These are phyloP conservation scores for Saccharomycopsis crataegensis DNA, from an alignment of 1,139 yeast species.

Conservation along the genomic window DNA sequence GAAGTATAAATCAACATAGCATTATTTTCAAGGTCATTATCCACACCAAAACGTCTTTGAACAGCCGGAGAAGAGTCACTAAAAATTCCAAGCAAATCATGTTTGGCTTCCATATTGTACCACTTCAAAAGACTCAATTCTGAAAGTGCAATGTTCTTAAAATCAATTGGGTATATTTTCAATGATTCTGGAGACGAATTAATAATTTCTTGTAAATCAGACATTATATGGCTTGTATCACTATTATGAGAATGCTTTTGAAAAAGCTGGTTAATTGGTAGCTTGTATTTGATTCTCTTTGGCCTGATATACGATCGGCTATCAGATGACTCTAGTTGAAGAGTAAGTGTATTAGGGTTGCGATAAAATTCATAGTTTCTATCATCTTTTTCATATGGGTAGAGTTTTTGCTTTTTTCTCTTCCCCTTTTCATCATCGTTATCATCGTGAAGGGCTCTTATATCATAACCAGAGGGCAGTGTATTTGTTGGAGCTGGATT, in stretches of 20 bases:
- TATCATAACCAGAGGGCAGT: too few species aligned
- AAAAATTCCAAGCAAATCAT: not conserved
- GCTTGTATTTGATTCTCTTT: not conserved
- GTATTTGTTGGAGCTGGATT: too few species aligned
- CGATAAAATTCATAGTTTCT: slow-evolving; percentile 12
- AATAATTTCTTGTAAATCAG: slow-evolving; percentile 10
- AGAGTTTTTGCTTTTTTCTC: not conserved
- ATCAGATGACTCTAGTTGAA: slow-evolving; percentile 11
- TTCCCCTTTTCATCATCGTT: too few species aligned
- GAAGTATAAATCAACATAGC: slow-evolving; percentile 6
- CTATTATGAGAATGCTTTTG: not conserved
- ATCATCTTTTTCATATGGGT: slow-evolving; percentile 2
- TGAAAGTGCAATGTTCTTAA: not conserved
- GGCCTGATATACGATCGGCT: not conserved
- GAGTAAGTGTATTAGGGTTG: slow-evolving; percentile 10
- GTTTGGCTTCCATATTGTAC: not conserved
- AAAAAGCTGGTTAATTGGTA: slow-evolving; percentile 7
- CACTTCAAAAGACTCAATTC: slow-evolving; percentile 8
- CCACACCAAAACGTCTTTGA: too few species aligned
- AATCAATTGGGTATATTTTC: slow-evolving; percentile 2
- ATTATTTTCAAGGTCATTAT: slow-evolving; percentile 1
- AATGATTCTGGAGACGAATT: slow-evolving; percentile 9
- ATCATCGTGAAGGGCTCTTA: too few species aligned
- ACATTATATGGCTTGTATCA: slow-evolving; percentile 3
- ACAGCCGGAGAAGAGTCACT: not conserved